Conservation (phyloP, 73 alveolate species). For the Breviolum minutum region DNA sequence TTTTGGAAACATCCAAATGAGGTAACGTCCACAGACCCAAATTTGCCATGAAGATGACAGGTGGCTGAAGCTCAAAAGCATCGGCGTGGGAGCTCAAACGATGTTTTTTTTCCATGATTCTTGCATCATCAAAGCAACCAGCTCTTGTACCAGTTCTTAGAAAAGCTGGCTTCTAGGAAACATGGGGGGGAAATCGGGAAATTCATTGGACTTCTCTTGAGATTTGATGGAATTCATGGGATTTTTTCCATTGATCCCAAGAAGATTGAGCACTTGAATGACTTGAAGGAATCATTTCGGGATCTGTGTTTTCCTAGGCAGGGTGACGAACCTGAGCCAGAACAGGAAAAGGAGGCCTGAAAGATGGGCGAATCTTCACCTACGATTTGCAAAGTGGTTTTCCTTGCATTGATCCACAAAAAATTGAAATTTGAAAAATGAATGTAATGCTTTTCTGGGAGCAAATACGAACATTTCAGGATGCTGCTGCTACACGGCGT, state of each 20-base stretch:
- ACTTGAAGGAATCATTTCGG: not conserved
- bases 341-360: not conserved
- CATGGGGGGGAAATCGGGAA: too few relatives aligned
- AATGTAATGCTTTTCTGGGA: too few relatives aligned
- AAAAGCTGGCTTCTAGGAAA: too few relatives aligned
- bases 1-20: too few relatives aligned
- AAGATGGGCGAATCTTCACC: not conserved
- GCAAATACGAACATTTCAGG: not conserved
- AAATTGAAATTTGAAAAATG: not conserved
- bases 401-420: not conserved
- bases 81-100: slow-evolving; percentile 17
- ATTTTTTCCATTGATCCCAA: too few relatives aligned
- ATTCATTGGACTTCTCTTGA: too few relatives aligned
- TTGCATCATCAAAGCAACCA: not conserved
- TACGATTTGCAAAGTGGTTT: not conserved
- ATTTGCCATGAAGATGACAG: not conserved
- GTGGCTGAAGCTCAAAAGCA: slow-evolving; percentile 34
- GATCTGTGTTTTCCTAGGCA: not conserved
- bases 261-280: too few relatives aligned
- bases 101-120: too few relatives aligned
- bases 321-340: slow-evolving; percentile 8
- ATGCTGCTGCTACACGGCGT: slow-evolving; percentile 62
- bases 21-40: not conserved
- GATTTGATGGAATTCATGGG: too few relatives aligned
- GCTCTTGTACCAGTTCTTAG: not conserved